A percentile compares a stretch with the other conserved stretches of the same genome.
phyloP scores from a whole-genome alignment of 2,329 filamentous ascomycete species.

The Neoscytalidium dimidiatum region DNA sequence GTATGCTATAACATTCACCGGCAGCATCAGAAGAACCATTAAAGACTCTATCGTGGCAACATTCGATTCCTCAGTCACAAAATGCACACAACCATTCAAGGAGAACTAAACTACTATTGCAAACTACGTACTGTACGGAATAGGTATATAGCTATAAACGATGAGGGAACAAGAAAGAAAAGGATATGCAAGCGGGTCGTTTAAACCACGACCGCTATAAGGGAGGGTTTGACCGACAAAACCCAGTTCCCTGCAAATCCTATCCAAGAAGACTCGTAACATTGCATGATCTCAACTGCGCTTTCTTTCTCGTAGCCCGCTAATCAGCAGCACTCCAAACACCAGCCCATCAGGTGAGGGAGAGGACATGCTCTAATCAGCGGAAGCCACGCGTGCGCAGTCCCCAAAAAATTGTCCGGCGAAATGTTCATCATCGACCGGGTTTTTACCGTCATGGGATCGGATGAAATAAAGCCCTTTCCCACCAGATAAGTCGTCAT shows the following conservation, averaged over 20 bases:
- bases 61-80: background rate
- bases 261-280: slow-evolving; percentile 18
- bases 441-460: background rate
- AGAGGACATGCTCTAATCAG: no score
- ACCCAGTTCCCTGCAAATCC: background rate
- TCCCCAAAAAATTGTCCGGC: background rate
- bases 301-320: no score
- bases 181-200: background rate
- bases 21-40: no score
- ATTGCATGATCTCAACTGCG: slow-evolving; percentile 2
- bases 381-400: no score
- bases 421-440: slow-evolving; percentile 8
- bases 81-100: background rate
- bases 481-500: background rate
- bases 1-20: no score
- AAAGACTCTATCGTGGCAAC: no score
- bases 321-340: no score
- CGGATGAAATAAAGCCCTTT: slow-evolving; percentile 4
- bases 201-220: background rate
- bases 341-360: no score
- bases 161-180: background rate
- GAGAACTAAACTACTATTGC: slow-evolving; percentile 13
- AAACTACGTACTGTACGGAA: slow-evolving; percentile 18
- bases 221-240: background rate
- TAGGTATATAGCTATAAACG: slow-evolving; percentile 18